Percentiles rank a stretch among this genome's conserved stretches.
Conservation (phyloP, 257 asterid genomes). For the Ballota nigra region DNA sequence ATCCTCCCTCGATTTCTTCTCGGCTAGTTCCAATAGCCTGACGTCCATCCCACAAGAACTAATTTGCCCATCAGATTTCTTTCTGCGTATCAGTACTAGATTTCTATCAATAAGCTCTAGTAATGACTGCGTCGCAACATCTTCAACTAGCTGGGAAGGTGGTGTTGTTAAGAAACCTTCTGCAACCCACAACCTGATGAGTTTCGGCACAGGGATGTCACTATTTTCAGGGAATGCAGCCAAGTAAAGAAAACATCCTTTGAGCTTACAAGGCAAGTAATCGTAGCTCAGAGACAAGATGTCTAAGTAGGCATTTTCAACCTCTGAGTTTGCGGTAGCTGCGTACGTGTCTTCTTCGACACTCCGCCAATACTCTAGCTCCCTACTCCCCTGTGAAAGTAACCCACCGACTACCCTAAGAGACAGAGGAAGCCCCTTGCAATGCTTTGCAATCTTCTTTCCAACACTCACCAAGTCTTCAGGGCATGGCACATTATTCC, state of each 20-base stretch:
- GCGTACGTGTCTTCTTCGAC: slow-evolving; percentile 17
- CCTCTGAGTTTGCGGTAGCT: background rate
- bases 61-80: background rate
- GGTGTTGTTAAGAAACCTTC: slow-evolving; percentile 28
- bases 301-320: background rate
- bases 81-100: slow-evolving; percentile 10
- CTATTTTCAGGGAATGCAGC: slow-evolving; percentile 35
- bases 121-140: background rate
- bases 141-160: background rate
- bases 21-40: slow-evolving; percentile 23
- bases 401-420: slow-evolving; percentile 36
- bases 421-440: slow-evolving; percentile 34
- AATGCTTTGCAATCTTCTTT: slow-evolving; percentile 6
- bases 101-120: slow-evolving; percentile 27
- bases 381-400: slow-evolving; percentile 14
- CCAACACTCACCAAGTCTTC: slow-evolving; percentile 8
- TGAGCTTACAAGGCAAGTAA: slow-evolving; percentile 27
- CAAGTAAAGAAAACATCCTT: slow-evolving; percentile 38
- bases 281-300: slow-evolving; percentile 35
- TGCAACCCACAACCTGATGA: slow-evolving; percentile 36
- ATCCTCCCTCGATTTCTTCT: slow-evolving; percentile 17
- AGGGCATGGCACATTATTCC: background rate
- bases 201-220: slow-evolving; percentile 27
- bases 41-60: slow-evolving; percentile 29
- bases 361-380: slow-evolving; percentile 6